These are phyloP conservation scores for Monosporascus sp. DNA, from an alignment of 2,329 filamentous ascomycete species.

Conservation along the genomic window DNA sequence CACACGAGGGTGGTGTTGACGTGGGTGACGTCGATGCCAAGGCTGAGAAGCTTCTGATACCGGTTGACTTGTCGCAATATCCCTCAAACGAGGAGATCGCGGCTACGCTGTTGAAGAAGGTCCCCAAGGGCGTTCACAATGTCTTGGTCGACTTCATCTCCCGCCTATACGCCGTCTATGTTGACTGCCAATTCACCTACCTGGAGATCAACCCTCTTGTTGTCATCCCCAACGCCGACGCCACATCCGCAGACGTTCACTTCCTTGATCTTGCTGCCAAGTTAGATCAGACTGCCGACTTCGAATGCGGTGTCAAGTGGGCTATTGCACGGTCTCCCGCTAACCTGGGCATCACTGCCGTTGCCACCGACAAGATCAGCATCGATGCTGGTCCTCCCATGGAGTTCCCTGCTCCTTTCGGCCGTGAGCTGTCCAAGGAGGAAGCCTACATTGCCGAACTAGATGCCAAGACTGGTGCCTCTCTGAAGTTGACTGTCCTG, in stretches of 20 bases:
- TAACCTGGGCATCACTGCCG: conserved; percentile 76
- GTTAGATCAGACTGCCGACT: conserved; percentile 98
- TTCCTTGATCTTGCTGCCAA: conserved; percentile 99
- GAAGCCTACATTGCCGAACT: conserved; percentile 98
- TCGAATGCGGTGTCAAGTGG: conserved; percentile 99
- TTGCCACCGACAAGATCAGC: conserved; percentile 71
- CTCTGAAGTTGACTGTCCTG: conserved; percentile 94
- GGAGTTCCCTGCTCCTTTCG: conserved; percentile 98
- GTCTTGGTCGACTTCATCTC: conserved; percentile 99
- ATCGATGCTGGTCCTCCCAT: conserved; percentile 96
- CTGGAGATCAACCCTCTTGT: conserved; percentile 99
- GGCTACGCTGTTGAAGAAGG: conserved; percentile 77
- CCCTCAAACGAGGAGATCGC: conserved; percentile 96
- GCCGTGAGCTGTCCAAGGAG: conserved; percentile 97
- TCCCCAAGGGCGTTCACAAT: conserved; percentile 93
- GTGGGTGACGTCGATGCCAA: conserved; percentile 98
- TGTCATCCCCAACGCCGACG: conserved; percentile 89
- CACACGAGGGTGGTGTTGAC: conserved; percentile 98
- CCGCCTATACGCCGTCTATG: conserved; percentile 95
- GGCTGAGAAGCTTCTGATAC: conserved; percentile 96
- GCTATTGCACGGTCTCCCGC: conserved; percentile 88
- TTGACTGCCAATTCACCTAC: conserved; percentile 99
- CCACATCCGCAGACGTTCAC: conserved; percentile 89
- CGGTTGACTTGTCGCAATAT: conserved; percentile 90
- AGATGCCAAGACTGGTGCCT: conserved; percentile 98